phyloP scores from a whole-genome alignment of 2,329 filamentous ascomycete species.

The Fusarium fujikuroi region DNA sequence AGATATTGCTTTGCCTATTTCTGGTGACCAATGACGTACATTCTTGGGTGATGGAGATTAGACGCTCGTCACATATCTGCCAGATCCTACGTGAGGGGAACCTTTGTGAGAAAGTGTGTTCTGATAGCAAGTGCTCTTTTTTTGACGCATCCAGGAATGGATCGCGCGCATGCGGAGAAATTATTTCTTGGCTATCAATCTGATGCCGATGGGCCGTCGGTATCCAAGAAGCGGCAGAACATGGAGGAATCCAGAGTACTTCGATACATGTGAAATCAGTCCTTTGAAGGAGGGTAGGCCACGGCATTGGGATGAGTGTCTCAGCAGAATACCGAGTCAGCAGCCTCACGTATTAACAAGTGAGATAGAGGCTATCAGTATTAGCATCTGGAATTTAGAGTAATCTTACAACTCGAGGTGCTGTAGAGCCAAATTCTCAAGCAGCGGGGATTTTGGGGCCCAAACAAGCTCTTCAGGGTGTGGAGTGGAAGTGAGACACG shows the following conservation, averaged over 20 bases:
- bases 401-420: constrained; percentile 30
- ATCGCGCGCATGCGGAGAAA: constrained; percentile 14
- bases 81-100: background rate
- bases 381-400: constrained; percentile 35
- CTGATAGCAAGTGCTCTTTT: constrained; percentile 11
- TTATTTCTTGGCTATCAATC: constrained; percentile 8
- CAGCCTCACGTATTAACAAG: background rate
- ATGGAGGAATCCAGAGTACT: background rate
- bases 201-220: background rate
- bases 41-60: background rate
- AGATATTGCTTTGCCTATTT: constrained; percentile 5
- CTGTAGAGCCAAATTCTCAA: background rate
- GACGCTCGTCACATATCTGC: constrained; percentile 12
- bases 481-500: constrained; percentile 39
- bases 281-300: constrained; percentile 26
- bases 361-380: background rate
- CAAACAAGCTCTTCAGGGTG: background rate
- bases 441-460: constrained; percentile 23
- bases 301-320: constrained; percentile 19
- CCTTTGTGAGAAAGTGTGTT: constrained; percentile 4
- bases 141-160: constrained; percentile 28
- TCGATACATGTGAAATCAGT: background rate
- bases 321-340: constrained; percentile 11
- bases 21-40: constrained; percentile 26
- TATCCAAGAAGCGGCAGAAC: background rate